A percentile compares a stretch with the other conserved stretches of the same genome.
These are phyloP conservation scores for Lagerstroemia speciosa DNA, from an alignment of 345 rosid species.

Conservation along the genomic window DNA sequence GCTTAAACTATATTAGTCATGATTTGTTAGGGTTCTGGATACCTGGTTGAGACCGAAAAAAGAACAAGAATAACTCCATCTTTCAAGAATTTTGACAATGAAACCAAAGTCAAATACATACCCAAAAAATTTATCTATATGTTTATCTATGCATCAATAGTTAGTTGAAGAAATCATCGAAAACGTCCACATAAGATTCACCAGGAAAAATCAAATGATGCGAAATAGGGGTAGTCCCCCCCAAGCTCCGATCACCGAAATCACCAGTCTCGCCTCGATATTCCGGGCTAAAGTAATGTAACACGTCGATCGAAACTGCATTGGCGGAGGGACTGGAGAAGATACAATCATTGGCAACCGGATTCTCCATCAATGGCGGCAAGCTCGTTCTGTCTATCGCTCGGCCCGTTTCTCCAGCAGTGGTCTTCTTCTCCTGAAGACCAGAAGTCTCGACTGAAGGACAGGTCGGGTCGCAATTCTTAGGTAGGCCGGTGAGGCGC, in stretches of 20 bases:
- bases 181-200: constrained; percentile 37
- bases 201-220: constrained; percentile 31
- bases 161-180: constrained; percentile 48
- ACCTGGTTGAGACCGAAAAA: too few species aligned
- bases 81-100: too few species aligned
- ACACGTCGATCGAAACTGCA: constrained; percentile 28
- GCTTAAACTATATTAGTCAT: too few species aligned
- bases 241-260: constrained; percentile 38
- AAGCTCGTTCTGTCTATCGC: too few species aligned
- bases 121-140: too few species aligned
- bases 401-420: too few species aligned
- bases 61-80: too few species aligned
- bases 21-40: too few species aligned
- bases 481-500: constrained; percentile 67
- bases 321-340: constrained; percentile 39
- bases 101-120: too few species aligned
- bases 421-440: constrained; percentile 4
- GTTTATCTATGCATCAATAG: too few species aligned
- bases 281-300: constrained; percentile 38
- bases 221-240: constrained; percentile 25
- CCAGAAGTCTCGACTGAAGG: constrained; percentile 3
- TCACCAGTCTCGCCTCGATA: constrained; percentile 28
- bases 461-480: constrained; percentile 14
- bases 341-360: constrained; percentile 29
- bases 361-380: too few species aligned